A percentile compares a stretch with the other conserved stretches of the same genome.
These are phyloP conservation scores for Globisporangium paroecandrum DNA, from an alignment of 352 stramenopile species.

Conservation along the genomic window DNA sequence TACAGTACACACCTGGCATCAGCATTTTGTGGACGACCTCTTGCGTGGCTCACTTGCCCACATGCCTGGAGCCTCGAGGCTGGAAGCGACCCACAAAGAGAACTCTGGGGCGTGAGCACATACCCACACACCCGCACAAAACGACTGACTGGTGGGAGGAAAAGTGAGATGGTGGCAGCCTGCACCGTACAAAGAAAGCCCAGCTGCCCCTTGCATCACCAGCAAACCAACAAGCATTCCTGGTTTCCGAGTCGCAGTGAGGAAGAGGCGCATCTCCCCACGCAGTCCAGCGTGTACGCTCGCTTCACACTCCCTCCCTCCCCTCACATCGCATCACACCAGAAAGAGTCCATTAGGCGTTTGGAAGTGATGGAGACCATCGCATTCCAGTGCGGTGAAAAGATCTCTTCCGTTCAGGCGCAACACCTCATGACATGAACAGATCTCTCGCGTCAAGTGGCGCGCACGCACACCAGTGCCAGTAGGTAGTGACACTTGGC, in stretches of 20 bases:
- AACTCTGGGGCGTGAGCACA: background rate
- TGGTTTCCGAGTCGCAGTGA: background rate
- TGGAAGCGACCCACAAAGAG: background rate
- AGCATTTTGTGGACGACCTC: too few relatives aligned
- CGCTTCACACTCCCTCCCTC: background rate
- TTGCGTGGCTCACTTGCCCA: too few relatives aligned
- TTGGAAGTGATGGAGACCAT: background rate
- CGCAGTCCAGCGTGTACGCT: background rate
- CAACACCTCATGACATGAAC: background rate
- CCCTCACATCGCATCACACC: background rate
- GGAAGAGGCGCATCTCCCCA: background rate
- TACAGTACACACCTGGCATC: background rate
- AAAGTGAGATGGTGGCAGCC: conserved; percentile 4
- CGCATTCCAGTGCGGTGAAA: background rate
- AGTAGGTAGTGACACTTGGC: too few relatives aligned
- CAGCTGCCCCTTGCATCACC: background rate
- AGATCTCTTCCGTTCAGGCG: background rate
- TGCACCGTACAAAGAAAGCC: background rate
- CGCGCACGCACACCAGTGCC: background rate
- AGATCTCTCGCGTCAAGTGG: background rate
- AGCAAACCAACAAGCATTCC: background rate
- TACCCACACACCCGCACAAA: background rate
- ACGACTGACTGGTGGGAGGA: background rate
- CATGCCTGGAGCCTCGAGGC: too few relatives aligned
- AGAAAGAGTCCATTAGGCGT: background rate